Evolutionary conservation across 116 monocot species (phyloP), one percentile per base, ranked within the genome.

Genomic region (Cymodocea nodosa): DNA sequence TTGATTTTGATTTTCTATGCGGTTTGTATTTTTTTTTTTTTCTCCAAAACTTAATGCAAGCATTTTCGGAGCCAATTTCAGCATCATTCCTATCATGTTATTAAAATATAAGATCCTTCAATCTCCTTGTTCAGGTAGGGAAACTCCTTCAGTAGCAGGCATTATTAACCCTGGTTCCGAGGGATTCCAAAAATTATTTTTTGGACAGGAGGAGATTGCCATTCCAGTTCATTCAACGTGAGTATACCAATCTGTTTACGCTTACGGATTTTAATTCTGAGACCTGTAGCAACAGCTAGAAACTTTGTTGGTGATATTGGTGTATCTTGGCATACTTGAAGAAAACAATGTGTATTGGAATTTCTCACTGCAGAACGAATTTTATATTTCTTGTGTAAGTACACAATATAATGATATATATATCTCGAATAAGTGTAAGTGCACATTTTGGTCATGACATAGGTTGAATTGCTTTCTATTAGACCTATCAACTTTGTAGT

Each of bases 191-290:
- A 99, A 92, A 65, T 73, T 89, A 34, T 99, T 99, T 68, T 99
- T 99, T 73, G 99, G 99, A 63, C 92, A 89, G 71, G 85, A 99
- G 72, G 99, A 99, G 78, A 99, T 99, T 77, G 99, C 99, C 51
- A 99, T 99, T 74, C 99, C 99, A 13, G 87, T 99, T 69, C 92
- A 99, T 74, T 81, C 99, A 56, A 92, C 79, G 89, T 82, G 48
- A 75, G 60, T 67, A 55, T 5, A 20, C 15, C 13, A 15, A 63
- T 56, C 20, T 64, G 49, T 64, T 60, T 49, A 64, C 13, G 15
- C 44, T 64, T 16, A 22, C 17, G 10, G 20, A 48, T 35, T 49
- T 50, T 24, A 44, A 20, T 50, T 14, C 9, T 3, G 4, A 16
- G 15, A 35, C 35, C 1, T 35, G 15, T 60, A 35, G 0, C 35